A percentile compares a stretch with the other conserved stretches of the same genome.
phyloP scores from a whole-genome alignment of 2,329 filamentous ascomycete genomes.

The Mollisiaceae sp. region DNA sequence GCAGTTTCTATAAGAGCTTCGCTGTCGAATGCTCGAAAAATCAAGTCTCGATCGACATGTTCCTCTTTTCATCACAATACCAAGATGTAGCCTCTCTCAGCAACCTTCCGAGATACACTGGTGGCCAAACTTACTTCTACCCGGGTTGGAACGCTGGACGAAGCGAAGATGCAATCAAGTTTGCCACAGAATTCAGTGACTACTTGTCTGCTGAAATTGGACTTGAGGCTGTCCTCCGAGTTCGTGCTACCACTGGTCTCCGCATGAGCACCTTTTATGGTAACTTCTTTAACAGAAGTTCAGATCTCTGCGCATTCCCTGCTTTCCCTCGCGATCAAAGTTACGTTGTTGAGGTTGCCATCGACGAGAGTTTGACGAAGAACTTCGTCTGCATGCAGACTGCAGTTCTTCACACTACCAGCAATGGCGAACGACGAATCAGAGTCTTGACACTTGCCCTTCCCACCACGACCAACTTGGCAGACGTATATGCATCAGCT shows the following conservation, averaged over 20 bases:
- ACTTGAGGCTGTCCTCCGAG: conserved; percentile 91
- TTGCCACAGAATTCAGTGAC: conserved; percentile 94
- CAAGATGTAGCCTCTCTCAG: conserved; percentile 96
- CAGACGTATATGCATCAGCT: conserved; percentile 91
- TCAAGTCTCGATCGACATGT: conserved; percentile 98
- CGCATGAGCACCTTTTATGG: conserved; percentile 99
- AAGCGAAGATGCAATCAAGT: conserved; percentile 95
- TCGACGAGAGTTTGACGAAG: conserved; percentile 92
- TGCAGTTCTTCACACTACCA: conserved; percentile 95
- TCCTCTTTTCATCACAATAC: conserved; percentile 93
- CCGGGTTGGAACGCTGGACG: conserved; percentile 94
- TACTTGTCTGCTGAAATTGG: conserved; percentile 97
- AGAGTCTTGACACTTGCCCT: conserved; percentile 91
- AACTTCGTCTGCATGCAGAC: conserved; percentile 92
- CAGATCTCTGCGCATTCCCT: conserved; percentile 96
- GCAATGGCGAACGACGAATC: conserved; percentile 95
- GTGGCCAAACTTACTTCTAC: conserved; percentile 98
- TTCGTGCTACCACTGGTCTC: conserved; percentile 91
- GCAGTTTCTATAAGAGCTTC: conserved; percentile 98
- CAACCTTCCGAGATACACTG: conserved; percentile 94
- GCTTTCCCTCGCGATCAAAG: conserved; percentile 97
- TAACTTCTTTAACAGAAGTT: conserved; percentile 99
- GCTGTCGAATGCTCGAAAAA: conserved; percentile 99
- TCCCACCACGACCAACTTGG: conserved; percentile 88
- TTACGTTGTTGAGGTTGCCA: conserved; percentile 97